Conservation (phyloP, 2,329 filamentous ascomycete species). For the Ciborinia camelliae region DNA sequence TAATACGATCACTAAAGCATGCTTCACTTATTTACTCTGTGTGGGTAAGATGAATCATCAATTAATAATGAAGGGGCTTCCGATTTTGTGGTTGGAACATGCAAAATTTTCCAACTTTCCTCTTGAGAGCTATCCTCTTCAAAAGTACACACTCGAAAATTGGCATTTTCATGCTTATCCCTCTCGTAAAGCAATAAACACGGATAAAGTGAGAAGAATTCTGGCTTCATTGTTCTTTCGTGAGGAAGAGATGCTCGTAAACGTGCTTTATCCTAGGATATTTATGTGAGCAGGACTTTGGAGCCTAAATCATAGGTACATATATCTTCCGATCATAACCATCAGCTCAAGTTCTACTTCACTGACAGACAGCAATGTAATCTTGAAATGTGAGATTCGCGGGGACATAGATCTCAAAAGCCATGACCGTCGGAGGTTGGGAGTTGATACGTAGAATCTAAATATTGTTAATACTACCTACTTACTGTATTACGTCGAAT, state of each 20-base stretch:
- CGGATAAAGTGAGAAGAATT: no score
- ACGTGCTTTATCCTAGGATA: neutral
- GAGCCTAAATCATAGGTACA: neutral
- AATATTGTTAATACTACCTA: neutral
- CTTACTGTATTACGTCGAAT: neutral
- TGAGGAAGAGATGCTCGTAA: conserved; percentile 3
- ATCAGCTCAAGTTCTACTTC: conserved; percentile 29
- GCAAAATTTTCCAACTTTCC: no score
- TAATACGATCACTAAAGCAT: no score
- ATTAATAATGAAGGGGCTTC: no score
- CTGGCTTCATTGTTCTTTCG: no score
- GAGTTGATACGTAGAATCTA: neutral
- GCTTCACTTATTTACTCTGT: no score
- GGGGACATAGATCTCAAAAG: conserved; percentile 31
- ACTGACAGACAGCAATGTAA: conserved; percentile 31
- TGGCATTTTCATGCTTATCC: no score
- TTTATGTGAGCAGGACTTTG: neutral
- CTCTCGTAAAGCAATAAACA: no score
- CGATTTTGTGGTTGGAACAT: no score
- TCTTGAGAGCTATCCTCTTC: no score
- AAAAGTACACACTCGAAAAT: no score
- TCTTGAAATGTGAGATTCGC: conserved; percentile 30
- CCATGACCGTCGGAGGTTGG: conserved; percentile 17
- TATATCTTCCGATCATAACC: conserved; percentile 32
- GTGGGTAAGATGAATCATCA: no score